phyloP scores from a whole-genome alignment of 2,329 filamentous ascomycete species.

The Ceratocystis huliohia region DNA sequence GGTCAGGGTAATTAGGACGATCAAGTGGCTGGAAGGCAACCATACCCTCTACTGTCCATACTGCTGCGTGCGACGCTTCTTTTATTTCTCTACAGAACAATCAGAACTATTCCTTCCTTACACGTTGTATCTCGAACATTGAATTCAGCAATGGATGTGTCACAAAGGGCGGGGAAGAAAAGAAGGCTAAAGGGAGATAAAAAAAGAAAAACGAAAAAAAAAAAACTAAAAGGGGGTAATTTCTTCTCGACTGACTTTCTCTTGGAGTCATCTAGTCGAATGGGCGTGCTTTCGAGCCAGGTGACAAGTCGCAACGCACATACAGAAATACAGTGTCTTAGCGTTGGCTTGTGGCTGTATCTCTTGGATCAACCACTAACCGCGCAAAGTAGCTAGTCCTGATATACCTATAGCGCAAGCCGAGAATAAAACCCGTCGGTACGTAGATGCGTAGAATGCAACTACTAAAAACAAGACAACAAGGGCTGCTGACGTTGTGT shows the following conservation, averaged over 20 bases:
- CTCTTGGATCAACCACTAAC: not conserved
- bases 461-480: not conserved
- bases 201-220: too few relatives aligned
- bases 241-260: conserved; percentile 3
- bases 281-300: not conserved
- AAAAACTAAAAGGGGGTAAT: not conserved
- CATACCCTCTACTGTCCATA: not conserved
- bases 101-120: not conserved
- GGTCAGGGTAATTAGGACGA: not conserved
- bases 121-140: not conserved
- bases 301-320: not conserved
- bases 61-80: not conserved
- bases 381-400: not conserved
- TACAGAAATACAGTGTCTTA: not conserved
- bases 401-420: not conserved
- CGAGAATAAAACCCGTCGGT: not conserved
- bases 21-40: not conserved
- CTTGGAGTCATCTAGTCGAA: not conserved
- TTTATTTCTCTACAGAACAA: not conserved
- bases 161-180: too few relatives aligned
- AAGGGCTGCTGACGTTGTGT: not conserved
- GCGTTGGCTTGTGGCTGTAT: not conserved
- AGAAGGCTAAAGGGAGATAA: not conserved
- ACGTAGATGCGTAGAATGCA: not conserved
- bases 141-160: too few relatives aligned